phyloP scores from a whole-genome alignment of 2,329 filamentous ascomycete species.

The Pseudogymnoascus sp. region DNA sequence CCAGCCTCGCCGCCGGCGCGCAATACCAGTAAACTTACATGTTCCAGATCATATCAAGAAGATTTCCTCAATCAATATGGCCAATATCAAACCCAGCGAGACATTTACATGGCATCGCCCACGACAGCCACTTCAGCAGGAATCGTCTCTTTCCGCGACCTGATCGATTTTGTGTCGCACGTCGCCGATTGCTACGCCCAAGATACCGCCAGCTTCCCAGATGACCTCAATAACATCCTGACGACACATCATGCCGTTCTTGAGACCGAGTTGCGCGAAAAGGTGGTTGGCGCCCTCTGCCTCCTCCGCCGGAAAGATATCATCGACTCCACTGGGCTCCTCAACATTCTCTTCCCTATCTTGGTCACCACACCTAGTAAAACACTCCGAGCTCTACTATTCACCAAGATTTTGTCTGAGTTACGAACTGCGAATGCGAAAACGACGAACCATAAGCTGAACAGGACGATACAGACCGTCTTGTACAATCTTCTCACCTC shows the following conservation, averaged over 20 bases:
- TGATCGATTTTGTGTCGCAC: slow-evolving; percentile 90
- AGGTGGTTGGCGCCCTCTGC: slow-evolving; percentile 85
- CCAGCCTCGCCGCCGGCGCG: background rate
- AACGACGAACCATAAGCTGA: slow-evolving; percentile 82
- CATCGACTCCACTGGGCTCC: slow-evolving; percentile 72
- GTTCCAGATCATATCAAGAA: slow-evolving; percentile 68
- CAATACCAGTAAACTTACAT: slow-evolving; percentile 8
- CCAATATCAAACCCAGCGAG: slow-evolving; percentile 84
- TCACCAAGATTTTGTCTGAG: slow-evolving; percentile 87
- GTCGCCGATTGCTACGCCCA: slow-evolving; percentile 88
- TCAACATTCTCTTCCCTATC: slow-evolving; percentile 91
- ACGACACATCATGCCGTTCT: slow-evolving; percentile 74
- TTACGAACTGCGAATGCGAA: slow-evolving; percentile 82
- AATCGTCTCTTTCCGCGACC: slow-evolving; percentile 76
- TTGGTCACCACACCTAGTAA: slow-evolving; percentile 90
- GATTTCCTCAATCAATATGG: slow-evolving; percentile 84
- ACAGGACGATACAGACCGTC: slow-evolving; percentile 86
- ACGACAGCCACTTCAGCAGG: slow-evolving; percentile 69
- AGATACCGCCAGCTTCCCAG: slow-evolving; percentile 67
- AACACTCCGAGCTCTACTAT: slow-evolving; percentile 71
- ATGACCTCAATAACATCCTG: slow-evolving; percentile 74
- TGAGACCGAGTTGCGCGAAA: slow-evolving; percentile 80
- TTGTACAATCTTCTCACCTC: slow-evolving; percentile 86
- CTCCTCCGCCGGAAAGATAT: slow-evolving; percentile 85
- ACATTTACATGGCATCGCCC: slow-evolving; percentile 84